Base-by-base conservation (phyloP, 495 filamentous ascomycete species). In the Daldinia decipiens region DNA sequence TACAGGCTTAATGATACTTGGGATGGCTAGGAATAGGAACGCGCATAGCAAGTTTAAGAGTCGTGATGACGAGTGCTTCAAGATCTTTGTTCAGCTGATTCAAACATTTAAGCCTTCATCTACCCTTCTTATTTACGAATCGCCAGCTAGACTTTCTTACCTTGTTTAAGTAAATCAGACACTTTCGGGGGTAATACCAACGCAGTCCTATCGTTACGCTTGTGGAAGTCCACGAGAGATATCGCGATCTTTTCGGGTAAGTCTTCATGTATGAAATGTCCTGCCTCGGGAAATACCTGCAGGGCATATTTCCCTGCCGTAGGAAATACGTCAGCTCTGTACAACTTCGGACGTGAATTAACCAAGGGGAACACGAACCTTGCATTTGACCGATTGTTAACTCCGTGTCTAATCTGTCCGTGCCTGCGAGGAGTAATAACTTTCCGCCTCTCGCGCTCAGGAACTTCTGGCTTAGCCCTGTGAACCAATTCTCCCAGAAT, bases 311-410 rank as follows among this genome's bases (percentile, higher is more conserved):
- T 98, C 0, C 94, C 94, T 93, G 71, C 63, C 43, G 56, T 34
- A 21, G 6, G n/a, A 27, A 26, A 60, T 59, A 29, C 54, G 57
- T 72, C 4, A 66, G 45, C 32, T 13, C 29, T 47, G 24, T 38
- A 27, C 34, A 59, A 59, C 43, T 36, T 29, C 26, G 53, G 27
- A 32, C 6, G 27, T 26, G 15, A n/a, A 21, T 43, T 26, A 50
- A 24, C 58, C 51, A 52, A 34, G 11, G 43, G 43, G 26, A 17
- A 32, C 45, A 76, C 80, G 29, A 80, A 91, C 93, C 93, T 86
- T 97, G 94, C 94, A 97, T 97, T 80, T 98, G 95, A 15, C 93
- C 95, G 76, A 98, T 98, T 81, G 94, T 97, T 70, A 98, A 78
- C 72, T 98, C 95, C 74, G 92, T 96, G 77, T 98, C 95, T 54